Evolutionary conservation across 192 early-diverging fungal genomes (phyloP).

Genomic region (Piromyces sp.): DNA sequence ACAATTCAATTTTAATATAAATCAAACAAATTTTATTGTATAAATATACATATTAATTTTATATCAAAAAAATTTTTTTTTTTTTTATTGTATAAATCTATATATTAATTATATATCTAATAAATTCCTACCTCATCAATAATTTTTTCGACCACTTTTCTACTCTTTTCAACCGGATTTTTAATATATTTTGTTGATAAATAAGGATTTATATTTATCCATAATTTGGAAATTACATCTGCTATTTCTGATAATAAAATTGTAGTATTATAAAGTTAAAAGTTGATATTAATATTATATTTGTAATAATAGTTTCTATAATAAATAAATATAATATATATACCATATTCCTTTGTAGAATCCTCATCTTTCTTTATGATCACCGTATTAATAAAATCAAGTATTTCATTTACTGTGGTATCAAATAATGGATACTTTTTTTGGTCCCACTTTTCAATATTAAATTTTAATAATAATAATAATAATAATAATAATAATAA

Average conservation of each 20-base stretch:
- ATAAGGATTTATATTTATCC: not conserved
- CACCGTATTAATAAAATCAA: not conserved
- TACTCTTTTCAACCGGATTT: not conserved
- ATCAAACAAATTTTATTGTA: no score
- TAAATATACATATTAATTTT: no score
- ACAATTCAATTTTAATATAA: no score
- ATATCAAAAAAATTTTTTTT: not conserved
- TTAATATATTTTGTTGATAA: not conserved
- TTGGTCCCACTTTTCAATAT: not conserved
- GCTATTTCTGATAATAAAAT: not conserved
- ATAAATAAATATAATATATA: no score
- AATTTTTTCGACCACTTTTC: not conserved
- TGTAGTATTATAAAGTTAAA: no score
- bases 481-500: no score
- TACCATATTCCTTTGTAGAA: not conserved
- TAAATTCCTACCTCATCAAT: not conserved
- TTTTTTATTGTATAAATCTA: no score
- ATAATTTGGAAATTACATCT: not conserved
- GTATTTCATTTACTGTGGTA: not conserved
- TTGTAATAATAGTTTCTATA: no score
- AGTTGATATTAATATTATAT: no score
- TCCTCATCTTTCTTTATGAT: not conserved
- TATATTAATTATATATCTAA: no score
- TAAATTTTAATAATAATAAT: no score
- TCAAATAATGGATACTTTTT: not conserved